phyloP scores from a whole-genome alignment of 768 basidiomycete genomes.

The Lentinula sp. region DNA sequence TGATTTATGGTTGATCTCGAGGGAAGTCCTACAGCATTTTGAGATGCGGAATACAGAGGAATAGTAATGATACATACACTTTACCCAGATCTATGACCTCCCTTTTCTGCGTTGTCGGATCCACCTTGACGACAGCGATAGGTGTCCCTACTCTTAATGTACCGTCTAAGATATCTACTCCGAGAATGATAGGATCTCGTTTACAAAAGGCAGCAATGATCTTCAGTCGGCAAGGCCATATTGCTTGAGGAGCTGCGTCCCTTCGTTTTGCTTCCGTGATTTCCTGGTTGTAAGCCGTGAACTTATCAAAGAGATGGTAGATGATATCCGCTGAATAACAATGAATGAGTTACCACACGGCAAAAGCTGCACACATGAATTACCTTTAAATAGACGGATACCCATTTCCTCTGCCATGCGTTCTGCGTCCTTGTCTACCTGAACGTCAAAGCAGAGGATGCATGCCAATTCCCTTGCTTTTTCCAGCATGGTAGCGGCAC shows the following conservation, averaged over 20 bases:
- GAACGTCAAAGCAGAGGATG: constrained; percentile 94
- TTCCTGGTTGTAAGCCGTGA: constrained; percentile 89
- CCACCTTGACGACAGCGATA: constrained; percentile 89
- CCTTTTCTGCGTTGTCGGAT: constrained; percentile 81
- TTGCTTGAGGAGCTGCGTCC: constrained; percentile 90
- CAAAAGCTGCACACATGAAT: constrained; percentile 1
- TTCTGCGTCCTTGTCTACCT: constrained; percentile 91
- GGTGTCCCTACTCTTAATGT: constrained; percentile 89
- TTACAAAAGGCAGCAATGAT: constrained; percentile 93
- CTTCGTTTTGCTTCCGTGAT: constrained; percentile 87
- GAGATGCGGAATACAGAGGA: constrained; percentile 4
- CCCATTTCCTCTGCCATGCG: constrained; percentile 91
- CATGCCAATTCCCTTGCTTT: constrained; percentile 93
- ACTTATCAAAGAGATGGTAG: constrained; percentile 95
- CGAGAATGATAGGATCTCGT: constrained; percentile 95
- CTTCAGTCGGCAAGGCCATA: constrained; percentile 95
- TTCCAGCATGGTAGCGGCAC: constrained; percentile 89
- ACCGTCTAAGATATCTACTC: constrained; percentile 94
- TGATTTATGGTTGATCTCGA: constrained; percentile 96
- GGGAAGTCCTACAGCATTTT: constrained; percentile 60
- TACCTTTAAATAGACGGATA: constrained; percentile 91
- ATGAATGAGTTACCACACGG: constrained; percentile 3
- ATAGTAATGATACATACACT: constrained; percentile 52
- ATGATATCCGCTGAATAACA: constrained; percentile 83
- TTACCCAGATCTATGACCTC: constrained; percentile 91